Base-by-base conservation (phyloP, 306 rosid species). In the Vicia faba region DNA sequence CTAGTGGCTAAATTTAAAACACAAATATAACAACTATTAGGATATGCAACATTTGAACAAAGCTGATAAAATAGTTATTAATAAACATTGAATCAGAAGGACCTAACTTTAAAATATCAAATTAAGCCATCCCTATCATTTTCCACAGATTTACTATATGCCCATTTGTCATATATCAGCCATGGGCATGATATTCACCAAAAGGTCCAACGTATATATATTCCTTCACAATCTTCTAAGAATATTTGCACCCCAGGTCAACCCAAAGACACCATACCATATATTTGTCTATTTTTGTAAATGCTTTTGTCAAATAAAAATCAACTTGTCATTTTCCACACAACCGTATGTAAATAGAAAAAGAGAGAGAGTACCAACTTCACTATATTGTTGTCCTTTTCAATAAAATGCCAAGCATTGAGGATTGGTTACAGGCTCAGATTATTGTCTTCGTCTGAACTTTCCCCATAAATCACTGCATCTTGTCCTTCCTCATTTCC, bases 401-500 rank as follows among this genome's bases (percentile, higher is more conserved):
- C 84, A 46, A 73, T 51, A n/a, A n/a, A 58, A 60, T 41, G 79
- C 75, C 71, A n/a, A 18, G 28, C 51, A 48, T 13, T 11, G 46
- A 61, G 19, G 64, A 73, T 19, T 60, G 49, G 61, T 88, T 89
- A 85, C 73, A 69, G 46, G 45, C 76, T 40, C 78, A 87, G 71
- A 72, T 73, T 78, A 75, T 89, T 93, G 57, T 83, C 82, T 86
- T 90, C 99, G 26, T 93, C 99, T 6, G 99, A 90, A 77, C 97
- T 93, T 79, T 85, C 96, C 75, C 83, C 96, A 63, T 75, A 93
- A 41, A 86, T 50, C 61, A 79, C 81, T 54, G 74, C 84, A 64
- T 86, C 95, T 74, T 80, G 88, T 45, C 85, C 89, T 79, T 90
- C 97, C 85, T 93, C 98, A 20, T 92, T 89, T 70, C 98, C 97